These are phyloP conservation scores for Nicotiana undulata DNA, from an alignment of 257 asterid species.

Conservation along the genomic window DNA sequence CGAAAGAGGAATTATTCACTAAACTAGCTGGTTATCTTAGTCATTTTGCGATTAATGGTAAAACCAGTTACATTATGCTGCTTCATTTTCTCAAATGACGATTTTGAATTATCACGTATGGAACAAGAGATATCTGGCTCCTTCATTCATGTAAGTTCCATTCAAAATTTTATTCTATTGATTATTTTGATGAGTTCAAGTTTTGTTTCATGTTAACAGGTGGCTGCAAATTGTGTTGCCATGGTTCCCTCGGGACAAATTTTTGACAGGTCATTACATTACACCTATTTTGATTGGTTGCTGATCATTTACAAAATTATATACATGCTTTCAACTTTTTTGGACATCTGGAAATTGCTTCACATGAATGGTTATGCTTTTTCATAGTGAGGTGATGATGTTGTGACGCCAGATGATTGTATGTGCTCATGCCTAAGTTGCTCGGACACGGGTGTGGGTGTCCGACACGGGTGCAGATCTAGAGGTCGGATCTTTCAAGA, in stretches of 20 bases:
- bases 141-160: neutral
- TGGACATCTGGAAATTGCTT: neutral
- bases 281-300: neutral
- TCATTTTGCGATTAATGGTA: neutral
- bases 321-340: neutral
- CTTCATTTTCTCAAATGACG: neutral
- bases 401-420: neutral
- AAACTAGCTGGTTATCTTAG: neutral
- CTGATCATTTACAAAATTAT: neutral
- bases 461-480: too few species aligned
- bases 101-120: neutral
- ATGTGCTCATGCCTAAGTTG: neutral
- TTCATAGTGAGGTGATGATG: neutral
- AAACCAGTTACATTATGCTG: neutral
- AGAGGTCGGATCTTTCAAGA: too few species aligned
- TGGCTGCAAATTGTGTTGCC: conserved; percentile 91
- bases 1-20: neutral
- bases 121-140: neutral
- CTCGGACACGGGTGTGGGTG: too few species aligned
- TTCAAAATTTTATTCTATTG: neutral
- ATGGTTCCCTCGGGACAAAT: conserved; percentile 98
- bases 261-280: conserved; percentile 65
- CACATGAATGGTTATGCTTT: neutral
- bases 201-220: conserved; percentile 39
- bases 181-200: neutral